phyloP scores from a whole-genome alignment of 331 rosid species.

The Saraca asoca region DNA sequence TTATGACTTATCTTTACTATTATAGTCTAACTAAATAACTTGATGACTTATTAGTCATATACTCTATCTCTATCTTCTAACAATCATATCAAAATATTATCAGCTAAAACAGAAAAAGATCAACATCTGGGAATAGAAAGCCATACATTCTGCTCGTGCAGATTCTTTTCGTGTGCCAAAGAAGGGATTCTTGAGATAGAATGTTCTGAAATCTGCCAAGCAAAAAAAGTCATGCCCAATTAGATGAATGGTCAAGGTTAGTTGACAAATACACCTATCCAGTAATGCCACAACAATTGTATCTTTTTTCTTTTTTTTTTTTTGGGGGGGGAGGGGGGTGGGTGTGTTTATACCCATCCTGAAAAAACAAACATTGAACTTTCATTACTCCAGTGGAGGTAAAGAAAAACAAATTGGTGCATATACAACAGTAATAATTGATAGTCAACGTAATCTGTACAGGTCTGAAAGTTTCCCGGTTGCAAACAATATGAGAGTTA shows the following conservation, averaged over 20 bases:
- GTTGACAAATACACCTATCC: conserved; percentile 26
- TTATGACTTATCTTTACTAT: no score
- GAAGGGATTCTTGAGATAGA: conserved; percentile 61
- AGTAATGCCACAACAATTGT: conserved; percentile 2
- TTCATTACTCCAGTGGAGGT: no score
- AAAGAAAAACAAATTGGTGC: background rate
- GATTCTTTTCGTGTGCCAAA: conserved; percentile 68
- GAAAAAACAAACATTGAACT: no score
- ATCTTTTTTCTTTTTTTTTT: no score
- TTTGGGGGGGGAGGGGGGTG: background rate
- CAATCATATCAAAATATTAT: conserved; percentile 11
- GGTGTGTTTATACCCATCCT: background rate
- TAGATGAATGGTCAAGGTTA: conserved; percentile 20
- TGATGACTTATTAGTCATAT: no score
- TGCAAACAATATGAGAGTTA: conserved; percentile 56
- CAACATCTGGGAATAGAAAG: conserved; percentile 12
- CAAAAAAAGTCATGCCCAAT: conserved; percentile 5
- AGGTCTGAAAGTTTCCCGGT: conserved; percentile 63
- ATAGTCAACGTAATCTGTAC: conserved; percentile 46
- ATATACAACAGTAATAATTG: background rate
- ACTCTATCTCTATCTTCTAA: no score
- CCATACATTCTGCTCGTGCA: conserved; percentile 70
- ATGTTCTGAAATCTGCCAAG: conserved; percentile 64
- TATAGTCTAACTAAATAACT: no score
- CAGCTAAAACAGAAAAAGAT: conserved; percentile 20